These are phyloP conservation scores for Pseudoturritis turrita DNA, from an alignment of 345 rosid species.

Conservation along the genomic window DNA sequence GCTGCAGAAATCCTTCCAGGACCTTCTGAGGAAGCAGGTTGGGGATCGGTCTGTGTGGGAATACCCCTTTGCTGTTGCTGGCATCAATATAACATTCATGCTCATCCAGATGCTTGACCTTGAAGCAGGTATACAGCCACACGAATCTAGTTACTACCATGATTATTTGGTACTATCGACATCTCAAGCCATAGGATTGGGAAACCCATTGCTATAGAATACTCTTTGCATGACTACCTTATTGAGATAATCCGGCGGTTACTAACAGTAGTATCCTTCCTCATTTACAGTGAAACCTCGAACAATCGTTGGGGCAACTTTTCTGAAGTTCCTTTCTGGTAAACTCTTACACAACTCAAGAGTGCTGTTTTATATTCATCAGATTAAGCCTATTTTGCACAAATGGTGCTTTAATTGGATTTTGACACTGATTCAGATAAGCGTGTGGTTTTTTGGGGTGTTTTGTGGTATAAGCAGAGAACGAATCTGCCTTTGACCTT, in stretches of 20 bases:
- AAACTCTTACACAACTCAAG: constrained; percentile 2
- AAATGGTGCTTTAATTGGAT: background rate
- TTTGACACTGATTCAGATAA: background rate
- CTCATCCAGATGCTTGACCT: constrained; percentile 99
- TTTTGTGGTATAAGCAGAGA: constrained; percentile 43
- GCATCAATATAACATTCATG: constrained; percentile 96
- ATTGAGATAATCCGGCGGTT: background rate
- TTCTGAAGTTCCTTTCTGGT: constrained; percentile 93
- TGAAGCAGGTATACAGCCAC: constrained; percentile 74
- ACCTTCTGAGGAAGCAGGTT: constrained; percentile 83
- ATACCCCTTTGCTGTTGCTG: constrained; percentile 99
- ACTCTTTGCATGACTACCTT: background rate
- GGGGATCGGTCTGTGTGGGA: constrained; percentile 98
- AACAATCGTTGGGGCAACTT: constrained; percentile 71
- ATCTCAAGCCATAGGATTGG: background rate
- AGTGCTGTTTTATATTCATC: background rate
- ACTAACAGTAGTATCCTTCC: constrained; percentile 23
- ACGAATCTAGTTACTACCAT: background rate
- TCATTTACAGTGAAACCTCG: constrained; percentile 77
- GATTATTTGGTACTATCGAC: background rate
- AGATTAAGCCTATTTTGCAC: background rate
- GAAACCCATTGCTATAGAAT: background rate
- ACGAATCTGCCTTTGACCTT: constrained; percentile 88
- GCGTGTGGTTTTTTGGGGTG: background rate
- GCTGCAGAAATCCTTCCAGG: constrained; percentile 82